These are phyloP conservation scores for Orobanche coerulescens DNA, from an alignment of 257 asterid species.

Conservation along the genomic window DNA sequence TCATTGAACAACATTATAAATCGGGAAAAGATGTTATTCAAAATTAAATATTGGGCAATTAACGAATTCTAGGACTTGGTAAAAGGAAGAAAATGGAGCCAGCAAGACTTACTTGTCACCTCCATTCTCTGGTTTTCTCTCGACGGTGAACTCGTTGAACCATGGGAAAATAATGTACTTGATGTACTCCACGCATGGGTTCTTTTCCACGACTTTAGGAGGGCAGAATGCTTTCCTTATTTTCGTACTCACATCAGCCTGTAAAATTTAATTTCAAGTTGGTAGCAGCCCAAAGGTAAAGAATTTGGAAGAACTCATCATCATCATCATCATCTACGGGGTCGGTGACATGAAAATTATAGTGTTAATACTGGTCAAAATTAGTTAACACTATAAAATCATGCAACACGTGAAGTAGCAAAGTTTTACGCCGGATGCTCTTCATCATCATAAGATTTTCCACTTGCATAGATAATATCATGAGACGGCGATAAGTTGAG, in stretches of 20 bases:
- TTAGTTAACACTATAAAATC: no score
- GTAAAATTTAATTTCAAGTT: conserved; percentile 7
- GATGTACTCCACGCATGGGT: conserved; percentile 82
- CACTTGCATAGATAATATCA: no score
- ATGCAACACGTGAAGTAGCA: no score
- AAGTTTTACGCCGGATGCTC: no score
- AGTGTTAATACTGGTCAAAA: no score
- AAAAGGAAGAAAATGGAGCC: background rate
- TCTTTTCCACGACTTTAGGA: conserved; percentile 53
- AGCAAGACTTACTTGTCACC: conserved; percentile 58
- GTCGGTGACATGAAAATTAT: no score
- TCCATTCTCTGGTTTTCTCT: conserved; percentile 72
- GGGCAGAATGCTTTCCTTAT: conserved; percentile 88
- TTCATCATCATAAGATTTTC: no score
- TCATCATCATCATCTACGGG: no score
- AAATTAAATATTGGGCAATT: background rate
- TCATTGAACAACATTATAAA: background rate
- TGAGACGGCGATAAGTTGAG: no score
- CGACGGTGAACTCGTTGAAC: conserved; percentile 66
- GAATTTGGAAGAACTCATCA: conserved; percentile 3
- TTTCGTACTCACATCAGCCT: conserved; percentile 78
- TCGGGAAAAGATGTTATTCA: background rate
- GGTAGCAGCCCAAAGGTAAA: background rate
- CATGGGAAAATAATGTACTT: conserved; percentile 69
- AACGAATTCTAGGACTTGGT: background rate